Conservation (phyloP, 2,329 filamentous ascomycete species). For the Pseudofabraea citricarpa region DNA sequence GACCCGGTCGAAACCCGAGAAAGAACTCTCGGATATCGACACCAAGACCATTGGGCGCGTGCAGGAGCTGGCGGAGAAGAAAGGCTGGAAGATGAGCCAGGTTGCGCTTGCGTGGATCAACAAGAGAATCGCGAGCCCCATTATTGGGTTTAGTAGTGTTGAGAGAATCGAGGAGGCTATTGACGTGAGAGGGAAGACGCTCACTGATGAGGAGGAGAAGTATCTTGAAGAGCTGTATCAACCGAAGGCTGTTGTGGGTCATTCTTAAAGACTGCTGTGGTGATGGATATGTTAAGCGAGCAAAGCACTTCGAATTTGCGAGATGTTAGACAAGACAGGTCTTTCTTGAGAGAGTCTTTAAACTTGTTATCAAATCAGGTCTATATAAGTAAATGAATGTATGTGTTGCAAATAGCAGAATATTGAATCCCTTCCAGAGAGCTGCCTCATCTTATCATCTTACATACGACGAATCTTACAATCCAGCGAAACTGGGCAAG, state of each 20-base stretch:
- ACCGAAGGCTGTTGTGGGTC: constrained; percentile 34
- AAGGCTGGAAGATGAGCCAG: constrained; percentile 52
- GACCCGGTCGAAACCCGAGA: constrained; percentile 24
- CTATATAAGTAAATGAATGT: no score
- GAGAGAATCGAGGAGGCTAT: constrained; percentile 50
- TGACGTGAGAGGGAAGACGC: constrained; percentile 30
- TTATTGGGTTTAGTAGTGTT: constrained; percentile 45
- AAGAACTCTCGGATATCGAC: constrained; percentile 37
- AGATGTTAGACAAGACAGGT: no score
- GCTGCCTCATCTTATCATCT: no score
- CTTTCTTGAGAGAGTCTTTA: no score
- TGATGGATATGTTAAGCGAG: no score
- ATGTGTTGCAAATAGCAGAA: no score
- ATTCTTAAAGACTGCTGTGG: constrained; percentile 13
- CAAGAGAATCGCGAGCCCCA: constrained; percentile 40
- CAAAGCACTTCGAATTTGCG: no score
- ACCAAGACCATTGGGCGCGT: constrained; percentile 48
- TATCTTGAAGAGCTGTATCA: constrained; percentile 50
- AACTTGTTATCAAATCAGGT: no score
- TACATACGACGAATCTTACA: no score
- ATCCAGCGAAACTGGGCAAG: no score
- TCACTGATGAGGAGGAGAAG: constrained; percentile 46
- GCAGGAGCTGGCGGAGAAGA: constrained; percentile 51
- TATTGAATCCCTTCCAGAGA: no score
- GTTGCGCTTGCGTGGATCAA: constrained; percentile 52